Base-by-base conservation (phyloP, 192 early-diverging fungal genomes). In the Mortierella alpina region DNA sequence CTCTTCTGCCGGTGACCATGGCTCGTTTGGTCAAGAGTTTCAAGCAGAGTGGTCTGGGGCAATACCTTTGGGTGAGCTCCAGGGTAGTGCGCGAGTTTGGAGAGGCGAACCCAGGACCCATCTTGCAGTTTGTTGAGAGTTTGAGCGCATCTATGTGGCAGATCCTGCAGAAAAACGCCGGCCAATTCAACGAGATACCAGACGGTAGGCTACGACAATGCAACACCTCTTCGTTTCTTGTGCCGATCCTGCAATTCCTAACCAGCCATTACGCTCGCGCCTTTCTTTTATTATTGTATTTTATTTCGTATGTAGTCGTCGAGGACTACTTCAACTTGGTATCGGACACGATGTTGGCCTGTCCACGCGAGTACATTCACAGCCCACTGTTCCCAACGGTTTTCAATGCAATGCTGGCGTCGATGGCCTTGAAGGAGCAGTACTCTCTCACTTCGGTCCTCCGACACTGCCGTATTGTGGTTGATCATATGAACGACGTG, bases 31-130 rank as follows among this genome's bases (percentile, higher is more conserved):
- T 93, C 17, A 75, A 61, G 58, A 85, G 86, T n/a, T 98, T 94
- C 84, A 86, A 89, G 61, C 84, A 86, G 61, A 92, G 91, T 5
- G 86, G 88, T 1, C 45, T 89, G 23, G 80, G 92, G 45, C 89
- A 87, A 46, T 95, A 96, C 68, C 81, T 99, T 58, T 99, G 97
- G 97, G 88, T 93, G 3, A 86, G 91, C 31, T 79, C 82, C 6
- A 87, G 91, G 56, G 86, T 90, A 70, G 86, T 96, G 15, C 75
- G 88, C 13, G 87, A 89, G 51, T 90, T 91, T 90, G 88, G 90
- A 68, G 89, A 87, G 44, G 70, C 70, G 47, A 84, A 75, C 68
- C 83, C 86, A 54, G 75, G 80, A 61, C 73, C 86, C 61, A 83
- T 93, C 44, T 62, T 90, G 52, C 50, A 80, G 20, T 66, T 95